These are phyloP conservation scores for Aurinia saxatilis DNA, from an alignment of 345 rosid genomes.

Conservation along the genomic window DNA sequence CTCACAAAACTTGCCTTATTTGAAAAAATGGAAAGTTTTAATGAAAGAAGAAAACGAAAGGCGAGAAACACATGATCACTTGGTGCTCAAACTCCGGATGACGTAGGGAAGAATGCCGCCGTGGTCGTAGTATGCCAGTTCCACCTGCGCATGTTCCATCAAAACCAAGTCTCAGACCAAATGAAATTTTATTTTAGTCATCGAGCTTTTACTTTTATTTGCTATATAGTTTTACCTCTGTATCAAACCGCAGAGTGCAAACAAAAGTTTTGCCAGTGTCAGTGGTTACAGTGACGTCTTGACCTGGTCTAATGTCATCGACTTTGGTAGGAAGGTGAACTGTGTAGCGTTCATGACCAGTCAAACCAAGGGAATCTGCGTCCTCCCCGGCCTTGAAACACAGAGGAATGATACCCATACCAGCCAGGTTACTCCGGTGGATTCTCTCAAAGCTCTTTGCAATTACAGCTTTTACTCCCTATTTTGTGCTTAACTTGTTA, in stretches of 20 bases:
- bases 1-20: constrained; percentile 26
- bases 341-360: constrained; percentile 56
- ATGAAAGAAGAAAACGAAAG: background rate
- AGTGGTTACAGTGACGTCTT: constrained; percentile 61
- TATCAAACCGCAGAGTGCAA: constrained; percentile 66
- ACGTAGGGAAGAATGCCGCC: constrained; percentile 78
- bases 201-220: background rate
- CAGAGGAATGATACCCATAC: constrained; percentile 60
- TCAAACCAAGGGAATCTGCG: constrained; percentile 47
- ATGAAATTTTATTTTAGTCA: background rate
- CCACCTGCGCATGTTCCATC: constrained; percentile 43
- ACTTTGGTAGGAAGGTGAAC: constrained; percentile 49
- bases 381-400: constrained; percentile 58
- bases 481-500: background rate
- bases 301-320: constrained; percentile 72
- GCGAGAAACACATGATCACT: constrained; percentile 19
- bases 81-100: constrained; percentile 42
- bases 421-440: constrained; percentile 56
- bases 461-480: constrained; percentile 66
- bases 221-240: constrained; percentile 48
- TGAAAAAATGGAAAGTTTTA: background rate
- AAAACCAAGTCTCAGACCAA: constrained; percentile 1
- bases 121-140: constrained; percentile 57
- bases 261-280: constrained; percentile 63
- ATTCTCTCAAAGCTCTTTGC: constrained; percentile 70